Evolutionary conservation across 1,284 basidiomycete genomes (phyloP), one percentile per base, ranked within the genome.

Genomic region (Grifola frondosa): DNA sequence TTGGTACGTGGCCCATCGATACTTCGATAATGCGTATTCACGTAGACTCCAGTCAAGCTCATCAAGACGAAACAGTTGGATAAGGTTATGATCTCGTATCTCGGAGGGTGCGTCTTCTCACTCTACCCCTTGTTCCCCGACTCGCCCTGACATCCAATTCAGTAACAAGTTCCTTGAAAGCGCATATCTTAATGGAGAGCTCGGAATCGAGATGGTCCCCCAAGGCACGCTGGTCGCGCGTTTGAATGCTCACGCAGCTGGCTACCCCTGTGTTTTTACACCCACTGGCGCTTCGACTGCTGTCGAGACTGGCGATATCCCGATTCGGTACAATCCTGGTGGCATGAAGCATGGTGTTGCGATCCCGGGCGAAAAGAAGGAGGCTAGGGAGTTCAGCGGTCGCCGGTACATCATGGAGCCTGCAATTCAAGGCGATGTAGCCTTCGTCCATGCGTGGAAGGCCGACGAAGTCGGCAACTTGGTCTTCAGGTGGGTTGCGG

Each of bases 241-340:
- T 51, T 78, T 96, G 53, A 83, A 94, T 31, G 88, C 94, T 6
- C 91, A 92, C 52, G 95, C 89, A 6, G 89, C 91, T 25, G 95
- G 95, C 46, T 95, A 97, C 57, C 95, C 95, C 12, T 94, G 89
- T 11, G 90, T 98, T 73, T 97, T 80, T 69, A 98, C 92, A 6
- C 90, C 93, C 4, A 97, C 93, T 5, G 95, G 94, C 34, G 89
- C 88, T 22, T 78, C 77, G 26, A 93, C 91, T 11, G 81, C 86
- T 13, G 80, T 92, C n/a, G 89, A 93, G 71, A 75, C 73, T 44
- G 86, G 85, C 16, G 65, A 72, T 8, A 91, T 94, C 56, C 88
- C 91, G 23, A 77, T 83, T 55, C 75, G 81, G 26, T 88, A 85
- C 62, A 85, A 86, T 39, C 67, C 75, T 29, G 84, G 86, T 25